Conservation (phyloP, 1,139 yeast species). For the Groenewaldozyma auringiensis region DNA sequence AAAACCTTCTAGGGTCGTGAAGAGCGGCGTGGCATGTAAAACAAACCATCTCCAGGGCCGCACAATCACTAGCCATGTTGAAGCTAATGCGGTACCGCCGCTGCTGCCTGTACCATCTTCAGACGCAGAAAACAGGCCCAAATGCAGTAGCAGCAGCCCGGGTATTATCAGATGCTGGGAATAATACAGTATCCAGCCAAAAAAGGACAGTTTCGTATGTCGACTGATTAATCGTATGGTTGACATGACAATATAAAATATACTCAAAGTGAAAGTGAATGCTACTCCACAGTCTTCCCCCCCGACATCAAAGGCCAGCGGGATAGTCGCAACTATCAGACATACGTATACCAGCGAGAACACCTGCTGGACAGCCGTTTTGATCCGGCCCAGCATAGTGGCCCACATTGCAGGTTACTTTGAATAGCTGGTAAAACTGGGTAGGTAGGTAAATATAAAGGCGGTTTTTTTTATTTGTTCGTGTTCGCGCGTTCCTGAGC, state of each 20-base stretch:
- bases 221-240: slow-evolving; percentile 55
- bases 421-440: too few relatives aligned
- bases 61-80: slow-evolving; percentile 33
- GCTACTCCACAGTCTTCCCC: slow-evolving; percentile 86
- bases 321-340: slow-evolving; percentile 73
- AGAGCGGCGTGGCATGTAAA: slow-evolving; percentile 76
- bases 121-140: slow-evolving; percentile 44
- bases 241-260: slow-evolving; percentile 62
- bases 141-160: slow-evolving; percentile 63
- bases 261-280: slow-evolving; percentile 67
- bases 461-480: too few relatives aligned
- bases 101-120: slow-evolving; percentile 1
- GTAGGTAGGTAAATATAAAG: too few relatives aligned
- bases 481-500: too few relatives aligned
- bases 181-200: slow-evolving; percentile 60
- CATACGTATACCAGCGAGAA: slow-evolving; percentile 36
- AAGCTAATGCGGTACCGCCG: not conserved
- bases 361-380: slow-evolving; percentile 20
- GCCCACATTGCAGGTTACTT: too few relatives aligned
- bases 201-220: slow-evolving; percentile 39
- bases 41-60: slow-evolving; percentile 64
- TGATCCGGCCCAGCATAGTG: slow-evolving; percentile 1
- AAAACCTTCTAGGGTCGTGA: slow-evolving; percentile 85
- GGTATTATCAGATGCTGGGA: slow-evolving; percentile 80
- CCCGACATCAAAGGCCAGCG: slow-evolving; percentile 92